Base-by-base conservation (phyloP, 202 grass and related monocot genomes). In the Digitaria exilis region DNA sequence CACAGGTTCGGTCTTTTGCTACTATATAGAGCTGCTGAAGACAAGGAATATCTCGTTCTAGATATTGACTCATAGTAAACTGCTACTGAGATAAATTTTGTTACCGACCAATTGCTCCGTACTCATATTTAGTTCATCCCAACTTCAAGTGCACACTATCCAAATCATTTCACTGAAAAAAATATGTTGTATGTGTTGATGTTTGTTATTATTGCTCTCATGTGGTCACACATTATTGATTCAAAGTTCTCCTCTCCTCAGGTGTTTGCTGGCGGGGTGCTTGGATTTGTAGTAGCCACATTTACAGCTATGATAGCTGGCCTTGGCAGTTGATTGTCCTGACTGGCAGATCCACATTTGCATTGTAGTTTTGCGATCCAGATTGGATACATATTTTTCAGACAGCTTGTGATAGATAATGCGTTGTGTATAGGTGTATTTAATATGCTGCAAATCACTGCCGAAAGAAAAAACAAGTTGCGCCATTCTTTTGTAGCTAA, bases 231-330 rank as follows among this genome's bases (percentile, higher is more conserved):
- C 3, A 68, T 54, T 46, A 55, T 30, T 80, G 26, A 86, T 69
- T 14, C 14, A 4, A 69, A 55, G 11, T 75, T 43, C 10, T n/a
- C n/a, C n/a, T 67, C 6, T 67, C 77, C 69, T 74, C 86, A 95
- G 95, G 95, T 95, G 35, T 77, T 89, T 59, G 92, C 86, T 77
- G 90, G 92, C 2, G 92, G 78, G 9, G 66, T 95, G 19, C 86
- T 97, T 71, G 95, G 95, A 64, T 97, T 92, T 82, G 77, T 88
- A 29, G 75, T 97, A 55, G 92, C 95, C 50, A 78, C 87, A 73
- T 82, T 89, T 84, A 86, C 84, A 45, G 71, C 74, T 12, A 91
- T 95, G 71, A 84, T 97, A 57, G 43, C 84, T 15, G 83, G 84
- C 60, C 80, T 87, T 80, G 87, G 69, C n/a, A 88, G 73, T 71